These are phyloP conservation scores for Blastocrithidia nonstop DNA, from an alignment of 208 protist genomes.

Conservation along the genomic window DNA sequence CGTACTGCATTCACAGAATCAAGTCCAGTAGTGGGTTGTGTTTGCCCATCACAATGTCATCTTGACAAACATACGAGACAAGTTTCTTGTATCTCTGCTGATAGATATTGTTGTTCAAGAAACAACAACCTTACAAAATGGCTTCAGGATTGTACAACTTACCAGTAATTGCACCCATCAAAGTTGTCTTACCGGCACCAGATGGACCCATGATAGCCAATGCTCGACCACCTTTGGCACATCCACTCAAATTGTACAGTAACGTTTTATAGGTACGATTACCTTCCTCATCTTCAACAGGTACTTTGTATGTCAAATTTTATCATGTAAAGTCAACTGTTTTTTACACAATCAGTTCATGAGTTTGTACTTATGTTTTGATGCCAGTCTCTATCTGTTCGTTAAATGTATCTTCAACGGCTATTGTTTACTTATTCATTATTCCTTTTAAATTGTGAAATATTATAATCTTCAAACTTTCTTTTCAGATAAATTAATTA, in stretches of 20 bases:
- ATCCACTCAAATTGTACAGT: constrained; percentile 52
- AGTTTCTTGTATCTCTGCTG: constrained; percentile 33
- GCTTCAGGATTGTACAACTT: constrained; percentile 19
- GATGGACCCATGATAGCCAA: constrained; percentile 73
- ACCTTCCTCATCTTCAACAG: no score
- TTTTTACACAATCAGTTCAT: no score
- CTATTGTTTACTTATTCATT: no score
- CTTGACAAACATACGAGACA: constrained; percentile 67
- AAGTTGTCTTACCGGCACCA: constrained; percentile 80
- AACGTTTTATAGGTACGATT: no score
- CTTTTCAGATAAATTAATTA: no score
- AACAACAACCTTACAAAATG: constrained; percentile 27
- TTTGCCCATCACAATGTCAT: constrained; percentile 53
- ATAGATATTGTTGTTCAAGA: constrained; percentile 49
- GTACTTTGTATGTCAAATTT: no score
- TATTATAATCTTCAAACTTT: no score
- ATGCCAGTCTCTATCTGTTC: no score
- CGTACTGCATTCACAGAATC: constrained; percentile 76
- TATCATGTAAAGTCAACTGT: no score
- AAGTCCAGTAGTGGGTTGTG: constrained; percentile 77
- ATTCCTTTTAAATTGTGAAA: no score
- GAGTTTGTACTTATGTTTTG: no score
- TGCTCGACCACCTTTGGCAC: constrained; percentile 40
- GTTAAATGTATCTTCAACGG: no score
- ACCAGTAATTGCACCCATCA: constrained; percentile 68